Evolutionary conservation across 2,329 filamentous ascomycete genomes (phyloP), one percentile per base, ranked within the genome.

Genomic region (Xylaria sp.): DNA sequence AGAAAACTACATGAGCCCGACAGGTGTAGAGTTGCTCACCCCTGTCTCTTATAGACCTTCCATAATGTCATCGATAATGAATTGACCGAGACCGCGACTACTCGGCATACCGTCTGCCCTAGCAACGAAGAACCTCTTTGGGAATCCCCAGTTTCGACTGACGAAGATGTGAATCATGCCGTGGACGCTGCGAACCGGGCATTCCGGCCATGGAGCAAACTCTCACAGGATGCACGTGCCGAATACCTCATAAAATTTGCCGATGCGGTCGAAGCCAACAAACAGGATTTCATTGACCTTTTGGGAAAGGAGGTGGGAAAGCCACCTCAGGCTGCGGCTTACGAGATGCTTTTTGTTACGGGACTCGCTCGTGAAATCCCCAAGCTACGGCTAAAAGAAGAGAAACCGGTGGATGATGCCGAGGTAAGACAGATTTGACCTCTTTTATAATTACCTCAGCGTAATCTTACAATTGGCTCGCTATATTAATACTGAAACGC

Each of bases 1-100:
- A n/a, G n/a, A n/a, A n/a, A n/a, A n/a, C n/a, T n/a, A n/a, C n/a
- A n/a, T n/a, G n/a, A n/a, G n/a, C n/a, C n/a, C n/a, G n/a, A n/a
- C n/a, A n/a, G n/a, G n/a, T n/a, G n/a, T n/a, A n/a, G n/a, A n/a
- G n/a, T n/a, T n/a, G n/a, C n/a, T n/a, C n/a, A n/a, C n/a, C n/a
- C n/a, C n/a, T n/a, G n/a, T n/a, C n/a, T n/a, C n/a, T n/a, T n/a
- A n/a, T n/a, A n/a, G n/a, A n/a, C n/a, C n/a, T 35, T 81, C 68
- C 74, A 76, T 64, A 85, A 84, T 73, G 75, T 81, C 62, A 78
- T 85, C 67, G 78, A 83, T 62, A 82, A 81, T 61, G 73, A 82
- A 71, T 71, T 80, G 63, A 74, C 72, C 15, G 69, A 77, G n/a
- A 82, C 80, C 1, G 60, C 75, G 11, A 68, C 77, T 47, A 82